Conservation (phyloP, 2,329 filamentous ascomycete species). For the Colletotrichum limetticola region DNA sequence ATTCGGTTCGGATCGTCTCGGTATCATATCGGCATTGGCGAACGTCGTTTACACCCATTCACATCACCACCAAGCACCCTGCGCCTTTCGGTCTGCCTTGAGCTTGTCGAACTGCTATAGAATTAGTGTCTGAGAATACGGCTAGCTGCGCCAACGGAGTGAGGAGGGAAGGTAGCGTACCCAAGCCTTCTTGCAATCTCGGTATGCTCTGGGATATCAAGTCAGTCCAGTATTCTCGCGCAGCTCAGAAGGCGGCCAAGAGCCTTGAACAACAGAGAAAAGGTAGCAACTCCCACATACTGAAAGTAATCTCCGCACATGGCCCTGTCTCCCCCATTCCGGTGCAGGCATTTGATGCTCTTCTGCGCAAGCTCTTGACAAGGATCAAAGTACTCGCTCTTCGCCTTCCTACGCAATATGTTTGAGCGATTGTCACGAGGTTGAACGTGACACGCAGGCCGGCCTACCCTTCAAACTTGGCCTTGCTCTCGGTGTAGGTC, state of each 20-base stretch:
- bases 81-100: slow-evolving; percentile 40
- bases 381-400: slow-evolving; percentile 93
- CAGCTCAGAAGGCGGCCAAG: background rate
- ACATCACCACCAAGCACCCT: slow-evolving; percentile 37
- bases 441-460: background rate
- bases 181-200: slow-evolving; percentile 96
- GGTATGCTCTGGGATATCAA: slow-evolving; percentile 76
- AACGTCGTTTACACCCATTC: too few species aligned
- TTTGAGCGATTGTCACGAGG: background rate
- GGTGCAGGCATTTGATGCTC: slow-evolving; percentile 88
- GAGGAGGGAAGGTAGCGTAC: slow-evolving; percentile 57
- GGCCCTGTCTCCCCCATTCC: slow-evolving; percentile 86
- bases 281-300: slow-evolving; percentile 61
- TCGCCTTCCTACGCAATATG: slow-evolving; percentile 74
- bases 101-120: slow-evolving; percentile 42
- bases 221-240: too few species aligned
- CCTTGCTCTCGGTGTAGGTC: slow-evolving; percentile 48
- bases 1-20: background rate
- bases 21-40: background rate
- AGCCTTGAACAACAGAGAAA: background rate
- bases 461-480: slow-evolving; percentile 72
- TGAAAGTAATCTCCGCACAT: slow-evolving; percentile 97
- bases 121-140: background rate
- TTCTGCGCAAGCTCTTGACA: slow-evolving; percentile 91
- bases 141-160: background rate